Conservation (phyloP, 768 basidiomycete genomes). For the Arthromyces matolae region DNA sequence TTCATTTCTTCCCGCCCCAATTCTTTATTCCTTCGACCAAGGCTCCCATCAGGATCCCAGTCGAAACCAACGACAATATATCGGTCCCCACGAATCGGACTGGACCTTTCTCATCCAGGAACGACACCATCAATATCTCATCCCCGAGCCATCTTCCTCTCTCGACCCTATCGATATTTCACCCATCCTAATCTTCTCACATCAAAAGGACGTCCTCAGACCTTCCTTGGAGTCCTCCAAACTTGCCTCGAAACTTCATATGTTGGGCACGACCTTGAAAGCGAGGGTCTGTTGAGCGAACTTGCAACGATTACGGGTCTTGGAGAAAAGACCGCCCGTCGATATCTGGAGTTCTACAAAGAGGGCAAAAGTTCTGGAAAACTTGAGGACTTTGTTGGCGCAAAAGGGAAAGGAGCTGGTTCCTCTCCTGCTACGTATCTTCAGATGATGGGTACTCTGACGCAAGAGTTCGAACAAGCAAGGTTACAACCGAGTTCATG, state of each 20-base stretch:
- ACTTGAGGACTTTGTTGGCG: constrained; percentile 41
- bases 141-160: constrained; percentile 58
- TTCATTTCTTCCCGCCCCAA: constrained; percentile 32
- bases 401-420: constrained; percentile 45
- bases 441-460: constrained; percentile 42
- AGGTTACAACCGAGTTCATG: neutral
- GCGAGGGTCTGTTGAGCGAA: constrained; percentile 22
- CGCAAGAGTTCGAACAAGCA: constrained; percentile 4
- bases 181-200: constrained; percentile 52
- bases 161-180: constrained; percentile 64
- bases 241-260: constrained; percentile 10
- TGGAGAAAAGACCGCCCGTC: constrained; percentile 36
- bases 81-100: constrained; percentile 69
- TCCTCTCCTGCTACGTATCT: constrained; percentile 41
- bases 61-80: constrained; percentile 39
- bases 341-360: constrained; percentile 44
- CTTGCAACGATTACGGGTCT: constrained; percentile 38
- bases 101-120: constrained; percentile 68
- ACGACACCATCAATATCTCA: constrained; percentile 40
- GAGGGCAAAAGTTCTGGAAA: constrained; percentile 29
- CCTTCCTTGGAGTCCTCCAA: constrained; percentile 57
- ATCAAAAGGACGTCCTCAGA: constrained; percentile 67
- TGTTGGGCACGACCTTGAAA: constrained; percentile 7
- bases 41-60: constrained; percentile 2
- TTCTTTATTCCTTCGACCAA: constrained; percentile 17